Percentiles rank a stretch among this genome's conserved stretches.
Conservation (phyloP, 2,329 filamentous ascomycete genomes). For the Fusarium anguioides region DNA sequence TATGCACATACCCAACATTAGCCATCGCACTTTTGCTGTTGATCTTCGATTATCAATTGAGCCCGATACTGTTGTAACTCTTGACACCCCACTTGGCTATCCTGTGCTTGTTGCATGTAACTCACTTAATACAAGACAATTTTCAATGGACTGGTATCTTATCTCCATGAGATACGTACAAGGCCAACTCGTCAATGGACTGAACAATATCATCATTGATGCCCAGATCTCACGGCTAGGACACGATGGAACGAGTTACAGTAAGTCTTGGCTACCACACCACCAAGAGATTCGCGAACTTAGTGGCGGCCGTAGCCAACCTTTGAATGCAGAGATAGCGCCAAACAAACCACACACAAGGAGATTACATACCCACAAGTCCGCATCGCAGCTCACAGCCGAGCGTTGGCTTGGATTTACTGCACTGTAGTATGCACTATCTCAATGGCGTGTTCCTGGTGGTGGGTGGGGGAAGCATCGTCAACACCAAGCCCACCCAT, state of each 20-base stretch:
- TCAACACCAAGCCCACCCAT: conserved; percentile 26
- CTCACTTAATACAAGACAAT: neutral
- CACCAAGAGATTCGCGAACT: conserved; percentile 42
- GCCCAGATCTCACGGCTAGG: neutral
- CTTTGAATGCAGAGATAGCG: conserved; percentile 25
- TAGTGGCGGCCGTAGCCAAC: conserved; percentile 27
- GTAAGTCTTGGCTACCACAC: conserved; percentile 23
- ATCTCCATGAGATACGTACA: too few relatives aligned
- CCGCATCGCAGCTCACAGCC: conserved; percentile 26
- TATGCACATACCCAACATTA: neutral
- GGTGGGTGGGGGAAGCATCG: conserved; percentile 30
- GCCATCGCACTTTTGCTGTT: conserved; percentile 10
- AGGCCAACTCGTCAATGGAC: too few relatives aligned
- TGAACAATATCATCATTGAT: neutral
- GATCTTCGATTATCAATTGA: conserved; percentile 3
- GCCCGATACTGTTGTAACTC: neutral
- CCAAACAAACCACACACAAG: conserved; percentile 18
- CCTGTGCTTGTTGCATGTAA: neutral
- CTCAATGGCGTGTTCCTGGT: conserved; percentile 29
- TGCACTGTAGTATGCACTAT: conserved; percentile 15
- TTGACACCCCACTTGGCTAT: neutral
- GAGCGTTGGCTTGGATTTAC: neutral
- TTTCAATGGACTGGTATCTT: neutral
- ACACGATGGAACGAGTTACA: neutral
- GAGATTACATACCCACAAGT: conserved; percentile 17